phyloP scores from a whole-genome alignment of 208 protist species.

The Sergeia podlipaevii region DNA sequence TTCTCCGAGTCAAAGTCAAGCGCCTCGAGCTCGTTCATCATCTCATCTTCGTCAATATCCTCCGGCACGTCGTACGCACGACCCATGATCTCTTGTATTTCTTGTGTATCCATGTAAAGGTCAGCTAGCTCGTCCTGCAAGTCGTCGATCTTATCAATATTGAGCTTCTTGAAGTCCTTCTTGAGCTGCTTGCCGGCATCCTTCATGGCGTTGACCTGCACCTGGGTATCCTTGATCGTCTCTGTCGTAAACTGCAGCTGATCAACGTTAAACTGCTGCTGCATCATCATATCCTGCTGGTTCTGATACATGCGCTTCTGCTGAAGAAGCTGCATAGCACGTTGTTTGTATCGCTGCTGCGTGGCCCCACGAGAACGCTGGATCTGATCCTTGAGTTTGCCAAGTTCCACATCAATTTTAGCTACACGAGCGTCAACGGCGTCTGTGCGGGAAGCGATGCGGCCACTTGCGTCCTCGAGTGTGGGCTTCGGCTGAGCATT shows the following conservation, averaged over 20 bases:
- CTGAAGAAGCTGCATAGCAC: constrained; percentile 86
- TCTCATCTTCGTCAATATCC: constrained; percentile 91
- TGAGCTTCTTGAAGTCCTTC: constrained; percentile 84
- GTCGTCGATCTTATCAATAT: constrained; percentile 78
- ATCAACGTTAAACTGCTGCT: constrained; percentile 93
- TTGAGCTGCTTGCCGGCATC: constrained; percentile 83
- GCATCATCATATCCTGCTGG: constrained; percentile 87
- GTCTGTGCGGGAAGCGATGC: constrained; percentile 63
- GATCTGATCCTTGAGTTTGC: constrained; percentile 82
- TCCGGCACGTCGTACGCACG: constrained; percentile 89
- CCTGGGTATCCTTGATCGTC: constrained; percentile 89
- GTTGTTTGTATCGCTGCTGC: constrained; percentile 89
- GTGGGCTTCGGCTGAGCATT: constrained; percentile 72
- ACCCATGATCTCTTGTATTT: constrained; percentile 93
- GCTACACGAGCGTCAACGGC: constrained; percentile 72
- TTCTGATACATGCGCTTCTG: constrained; percentile 93
- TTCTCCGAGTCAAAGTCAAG: constrained; percentile 85
- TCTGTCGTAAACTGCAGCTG: constrained; percentile 91
- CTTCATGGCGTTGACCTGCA: constrained; percentile 88
- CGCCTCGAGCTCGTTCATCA: constrained; percentile 86
- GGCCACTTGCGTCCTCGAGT: constrained; percentile 79
- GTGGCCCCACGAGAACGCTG: constrained; percentile 57
- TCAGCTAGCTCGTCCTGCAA: constrained; percentile 91
- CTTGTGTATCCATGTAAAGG: constrained; percentile 88
- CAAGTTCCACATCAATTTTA: constrained; percentile 88